Base-by-base conservation (phyloP, 306 rosid genomes). In the Cucumis cinereus region DNA sequence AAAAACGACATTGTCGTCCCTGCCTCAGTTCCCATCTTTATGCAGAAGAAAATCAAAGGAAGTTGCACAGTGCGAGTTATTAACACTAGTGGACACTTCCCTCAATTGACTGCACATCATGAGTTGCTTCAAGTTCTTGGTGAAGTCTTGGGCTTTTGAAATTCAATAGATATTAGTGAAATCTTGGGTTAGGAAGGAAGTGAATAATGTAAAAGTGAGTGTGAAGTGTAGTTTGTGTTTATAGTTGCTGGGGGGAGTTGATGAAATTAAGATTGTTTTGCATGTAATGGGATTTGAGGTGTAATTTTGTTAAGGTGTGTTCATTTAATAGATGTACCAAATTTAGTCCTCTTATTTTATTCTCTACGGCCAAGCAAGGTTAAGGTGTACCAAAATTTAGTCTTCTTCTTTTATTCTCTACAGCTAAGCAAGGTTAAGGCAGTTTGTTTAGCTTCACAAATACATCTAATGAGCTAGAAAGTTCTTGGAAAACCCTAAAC, bases 71-170 rank as follows among this genome's bases (percentile, higher is more conserved):
- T 92, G 83, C 85, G 85, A 85, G 28, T 87, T 54, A 77, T 94
- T 4, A 82, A 83, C 9, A 22, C 83, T 10, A 10, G 58, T 16
- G 97, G 97, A 0, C 99, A 94, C 74, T 89, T 89, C 82, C 99
- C 99, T 56, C 92, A 87, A 59, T 67, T 94, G 33, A 94, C 96
- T 77, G 89, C 99, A 3, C 93, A 78, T 30, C 23, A 83, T 83
- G 83, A 85, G 78, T 78, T 94, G 20, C 91, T 90, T 81, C 88
- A 89, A 75, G 87, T 88, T 74, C 79, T 94, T 11, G 82, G 83
- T 73, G 85, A 78, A 26, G 81, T 83, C 78, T 78, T 86, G 62
- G 90, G 88, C 57, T 72, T 80, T 84, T 79, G 83, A 78, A 6
- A 40, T 72, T 53, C n/a, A 28, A 52, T 61, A 3, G 20, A 3